Evolutionary conservation across 306 rosid species (phyloP), one percentile per base, ranked within the genome.

Genomic region (Ormosia emarginata): DNA sequence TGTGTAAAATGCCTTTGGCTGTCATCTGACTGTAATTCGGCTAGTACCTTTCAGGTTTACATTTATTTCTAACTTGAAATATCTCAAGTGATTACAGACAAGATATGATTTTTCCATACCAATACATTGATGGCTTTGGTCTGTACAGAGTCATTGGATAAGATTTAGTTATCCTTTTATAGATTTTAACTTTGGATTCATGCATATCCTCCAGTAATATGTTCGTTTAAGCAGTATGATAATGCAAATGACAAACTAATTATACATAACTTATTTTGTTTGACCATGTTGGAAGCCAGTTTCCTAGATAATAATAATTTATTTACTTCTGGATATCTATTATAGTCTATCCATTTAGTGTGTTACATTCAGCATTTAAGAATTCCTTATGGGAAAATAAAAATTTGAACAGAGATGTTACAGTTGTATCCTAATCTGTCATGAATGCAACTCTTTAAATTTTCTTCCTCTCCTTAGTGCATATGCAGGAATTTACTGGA

Each of bases 181-280:
- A 10, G 43, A 44, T 63, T 57, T 80, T 50, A 76, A 69, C 39
- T 81, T 40, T 17, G 68, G 74, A 41, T 53, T 71, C 56, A 63
- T 52, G 76, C 58, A 33, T 72, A 14, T 50, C 74, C 32, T 70
- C 29, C 58, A 5, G 61, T 59, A 75, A 67, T 75, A 30, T 44
- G 8, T 58, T 8, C 34, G 56, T 53, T 53, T 24, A 36, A 37
- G 82, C 56, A 53, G 64, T 66, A 75, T 72, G 55, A 53, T 62
- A 39, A 59, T 63, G 57, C 17, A 15, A 34, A 33, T 14, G 40
- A 47, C 78, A 12, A 39, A 32, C 30, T 79, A 61, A 50, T 29
- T 84, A 61, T 67, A 24, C 24, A 24, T 24, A 24, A 24, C 24
- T 34, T 34, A 24, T 34, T 37, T 37, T 37, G 41, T 37, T 37